Evolutionary conservation across 2,329 filamentous ascomycete genomes (phyloP), one percentile per base, ranked within the genome.

Genomic region (Bipolaris cookei): DNA sequence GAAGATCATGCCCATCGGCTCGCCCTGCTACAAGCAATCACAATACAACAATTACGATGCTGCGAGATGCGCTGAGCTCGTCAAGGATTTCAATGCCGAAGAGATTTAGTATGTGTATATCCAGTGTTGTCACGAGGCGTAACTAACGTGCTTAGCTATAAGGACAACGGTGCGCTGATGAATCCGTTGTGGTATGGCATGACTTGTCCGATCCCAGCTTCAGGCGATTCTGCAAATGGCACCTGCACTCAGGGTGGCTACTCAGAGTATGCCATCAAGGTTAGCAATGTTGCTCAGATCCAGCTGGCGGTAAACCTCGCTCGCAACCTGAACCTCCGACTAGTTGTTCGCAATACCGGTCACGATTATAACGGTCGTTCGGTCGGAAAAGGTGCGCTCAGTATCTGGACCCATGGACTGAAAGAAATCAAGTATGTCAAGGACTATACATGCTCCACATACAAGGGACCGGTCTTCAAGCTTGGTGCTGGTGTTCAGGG

Each of bases 221-320:
- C 61, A 25, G 65, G 62, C 0, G 44, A 63, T 30, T 53, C 23
- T 46, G 65, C 63, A 37, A 62, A 58, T 21, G 65, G 65, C 14
- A 71, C 63, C 11, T 74, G 71, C 38, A 72, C 71, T 0, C 69
- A 68, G 23, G 71, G 72, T 34, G 71, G 70, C 4, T 71, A 66
- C 46, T 58, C 72, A 1, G 59, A 62, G 13, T 73, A 70, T 43
- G 65, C 67, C 8, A 63, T 75, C 6, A 70, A 71, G 14, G 62
- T 69, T 21, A 48, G 50, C 14, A 74, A 64, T 4, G 69, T 74
- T 14, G 69, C 70, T 1, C 71, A 75, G 20, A 68, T 75, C 6
- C 72, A 75, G 21, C 54, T 74, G 8, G 67, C 70, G 3, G 64
- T 75, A 11, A 75, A 75, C 41, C 65, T 76, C 14, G 74, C 72